A percentile compares a stretch with the other conserved stretches of the same genome.
Conservation (phyloP, 257 asterid species). For the Solanum sitiens region DNA sequence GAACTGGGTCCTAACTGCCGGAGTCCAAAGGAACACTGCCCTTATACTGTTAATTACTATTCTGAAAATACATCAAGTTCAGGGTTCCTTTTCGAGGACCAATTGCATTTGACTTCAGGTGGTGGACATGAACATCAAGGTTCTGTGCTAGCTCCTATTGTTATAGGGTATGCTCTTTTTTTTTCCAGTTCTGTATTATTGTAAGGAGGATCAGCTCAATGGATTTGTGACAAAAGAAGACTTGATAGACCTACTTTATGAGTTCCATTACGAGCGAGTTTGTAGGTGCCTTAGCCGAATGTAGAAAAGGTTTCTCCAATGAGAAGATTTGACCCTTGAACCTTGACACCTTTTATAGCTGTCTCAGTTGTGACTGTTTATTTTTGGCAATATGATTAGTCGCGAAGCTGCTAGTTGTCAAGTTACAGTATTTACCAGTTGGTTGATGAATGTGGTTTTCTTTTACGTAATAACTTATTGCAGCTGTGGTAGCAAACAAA, state of each 20-base stretch:
- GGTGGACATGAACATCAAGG: slow-evolving; percentile 31
- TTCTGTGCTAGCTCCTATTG: slow-evolving; percentile 35
- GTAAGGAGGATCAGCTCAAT: neutral
- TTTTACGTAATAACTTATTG: neutral
- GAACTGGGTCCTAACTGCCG: slow-evolving; percentile 35
- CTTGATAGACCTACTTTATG: neutral
- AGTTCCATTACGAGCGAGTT: neutral
- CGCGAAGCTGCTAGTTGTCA: neutral
- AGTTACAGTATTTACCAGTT: neutral
- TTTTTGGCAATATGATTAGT: neutral
- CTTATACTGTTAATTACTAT: slow-evolving; percentile 41
- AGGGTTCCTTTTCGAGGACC: slow-evolving; percentile 69
- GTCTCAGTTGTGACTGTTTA: neutral
- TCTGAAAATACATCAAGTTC: slow-evolving; percentile 64
- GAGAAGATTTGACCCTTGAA: neutral
- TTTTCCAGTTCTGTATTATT: neutral
- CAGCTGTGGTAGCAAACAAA: slow-evolving; percentile 86
- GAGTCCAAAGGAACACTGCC: slow-evolving; percentile 52
- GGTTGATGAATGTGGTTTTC: neutral
- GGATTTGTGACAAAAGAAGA: neutral
- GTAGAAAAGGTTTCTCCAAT: neutral
- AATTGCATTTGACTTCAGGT: slow-evolving; percentile 36
- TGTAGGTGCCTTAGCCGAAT: neutral
- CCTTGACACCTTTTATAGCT: neutral
- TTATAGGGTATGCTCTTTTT: slow-evolving; percentile 41